Percentiles rank a stretch among this genome's conserved stretches.
phyloP scores from a whole-genome alignment of 495 filamentous ascomycete genomes.

The Neurospora sp. region DNA sequence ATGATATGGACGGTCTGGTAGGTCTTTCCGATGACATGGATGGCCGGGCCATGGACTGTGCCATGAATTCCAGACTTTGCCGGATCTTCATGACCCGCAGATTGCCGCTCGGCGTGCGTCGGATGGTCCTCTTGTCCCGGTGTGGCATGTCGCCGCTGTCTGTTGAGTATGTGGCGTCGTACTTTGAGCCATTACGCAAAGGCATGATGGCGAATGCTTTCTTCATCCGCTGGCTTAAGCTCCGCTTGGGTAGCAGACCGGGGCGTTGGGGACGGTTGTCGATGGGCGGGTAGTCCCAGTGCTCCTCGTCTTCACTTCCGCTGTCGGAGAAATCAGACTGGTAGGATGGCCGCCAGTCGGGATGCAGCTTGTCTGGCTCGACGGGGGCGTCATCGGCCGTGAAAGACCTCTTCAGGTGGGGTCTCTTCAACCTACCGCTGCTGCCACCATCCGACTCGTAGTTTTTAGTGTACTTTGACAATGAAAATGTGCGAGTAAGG shows the following conservation, averaged over 20 bases:
- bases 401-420: constrained; percentile 20
- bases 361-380: constrained; percentile 55
- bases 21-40: neutral
- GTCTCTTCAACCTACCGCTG: constrained; percentile 30
- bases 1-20: neutral
- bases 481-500: constrained; percentile 33
- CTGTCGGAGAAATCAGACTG: constrained; percentile 50
- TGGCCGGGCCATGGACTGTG: constrained; percentile 3
- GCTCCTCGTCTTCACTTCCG: constrained; percentile 34
- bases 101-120: constrained; percentile 38
- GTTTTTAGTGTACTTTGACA: constrained; percentile 20
- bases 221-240: constrained; percentile 35
- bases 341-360: constrained; percentile 71
- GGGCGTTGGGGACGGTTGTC: constrained; percentile 28
- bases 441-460: constrained; percentile 8
- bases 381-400: constrained; percentile 30
- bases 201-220: constrained; percentile 45
- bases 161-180: constrained; percentile 23
- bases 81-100: constrained; percentile 39
- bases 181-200: constrained; percentile 13
- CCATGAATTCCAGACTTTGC: constrained; percentile 29
- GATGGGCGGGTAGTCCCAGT: constrained; percentile 26
- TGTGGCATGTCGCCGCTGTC: constrained; percentile 29
- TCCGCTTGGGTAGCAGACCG: constrained; percentile 30
- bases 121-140: constrained; percentile 32